These are phyloP conservation scores for Durio zibethinus DNA, from an alignment of 345 rosid species.

Conservation along the genomic window DNA sequence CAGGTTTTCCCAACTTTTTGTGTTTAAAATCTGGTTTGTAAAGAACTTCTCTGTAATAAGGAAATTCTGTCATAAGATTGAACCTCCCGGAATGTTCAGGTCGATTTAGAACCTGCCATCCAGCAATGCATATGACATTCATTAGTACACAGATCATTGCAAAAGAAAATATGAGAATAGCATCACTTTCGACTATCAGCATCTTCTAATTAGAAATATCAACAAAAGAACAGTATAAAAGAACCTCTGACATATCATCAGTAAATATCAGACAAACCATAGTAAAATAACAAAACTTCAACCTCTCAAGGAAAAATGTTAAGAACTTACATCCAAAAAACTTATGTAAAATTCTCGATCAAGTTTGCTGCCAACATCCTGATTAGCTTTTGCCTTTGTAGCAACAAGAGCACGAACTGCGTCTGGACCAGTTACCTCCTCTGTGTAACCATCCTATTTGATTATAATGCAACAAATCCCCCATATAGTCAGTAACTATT, in stretches of 20 bases:
- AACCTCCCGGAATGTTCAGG: constrained; percentile 61
- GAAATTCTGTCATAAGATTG: constrained; percentile 72
- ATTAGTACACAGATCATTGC: not conserved
- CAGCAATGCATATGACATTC: not conserved
- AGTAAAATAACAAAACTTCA: not conserved
- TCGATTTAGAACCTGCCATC: constrained; percentile 56
- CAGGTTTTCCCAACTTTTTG: constrained; percentile 60
- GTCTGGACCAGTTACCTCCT: constrained; percentile 51
- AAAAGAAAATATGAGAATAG: not conserved
- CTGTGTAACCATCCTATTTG: constrained; percentile 78
- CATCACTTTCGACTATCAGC: not conserved
- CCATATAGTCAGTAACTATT: not conserved
- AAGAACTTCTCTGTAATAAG: constrained; percentile 57
- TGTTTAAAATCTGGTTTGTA: constrained; percentile 53
- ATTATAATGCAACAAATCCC: not conserved
- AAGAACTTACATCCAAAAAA: constrained; percentile 74
- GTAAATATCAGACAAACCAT: not conserved
- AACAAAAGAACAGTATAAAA: too few relatives aligned
- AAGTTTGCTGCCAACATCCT: constrained; percentile 44
- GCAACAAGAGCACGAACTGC: constrained; percentile 80
- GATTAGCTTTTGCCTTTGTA: constrained; percentile 58
- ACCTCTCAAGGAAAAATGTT: not conserved
- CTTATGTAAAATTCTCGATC: constrained; percentile 61
- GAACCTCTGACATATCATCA: not conserved
- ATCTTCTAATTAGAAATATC: too few relatives aligned